Base-by-base conservation (phyloP, 345 rosid species). In the Aquilaria yunnanensis region DNA sequence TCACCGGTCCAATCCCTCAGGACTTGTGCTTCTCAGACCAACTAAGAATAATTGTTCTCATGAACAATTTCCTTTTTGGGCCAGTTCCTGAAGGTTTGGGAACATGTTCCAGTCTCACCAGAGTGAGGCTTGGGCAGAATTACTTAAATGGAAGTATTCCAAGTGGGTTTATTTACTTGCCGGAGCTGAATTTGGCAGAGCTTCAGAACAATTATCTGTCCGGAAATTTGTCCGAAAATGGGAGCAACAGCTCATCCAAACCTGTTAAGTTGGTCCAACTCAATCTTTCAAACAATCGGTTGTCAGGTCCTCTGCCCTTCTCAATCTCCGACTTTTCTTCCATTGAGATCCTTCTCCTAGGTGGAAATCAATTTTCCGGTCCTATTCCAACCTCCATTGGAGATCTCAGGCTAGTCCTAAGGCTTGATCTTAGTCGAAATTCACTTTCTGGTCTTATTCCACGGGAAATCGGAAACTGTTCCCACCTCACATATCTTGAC, bases 111-210 rank as follows among this genome's bases (percentile, higher is more conserved):
- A 78, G 83, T 30, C 81, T 84, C 14, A 59, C 54, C 48, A 73
- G 83, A 70, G 83, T 84, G 12, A 71, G 93, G 72, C 29, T 87
- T 75, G 93, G 87, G 59, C 80, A 82, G 59, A 87, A 87, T 60
- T 87, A 80, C 68, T 70, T 87, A 67, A 84, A 84, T 29, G 93
- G 89, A 12, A 73, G 76, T 59, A 77, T 87, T 47, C 89, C 93
- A 2, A 54, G 56, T 2, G 80, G 93, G 5, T 75, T 87, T 68
- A 71, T 87, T 52, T 82, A 80, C 81, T 72, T 87, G 83, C 89
- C 89, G n/a, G 71, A 75, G 63, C 68, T 87, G 31, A 75, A 69
- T 33, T 74, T 82, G 6, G 63, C 77, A 52, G 89, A 87, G 82
- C 65, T 87, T 69, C 89, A 87, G 52, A 71, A 66, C 83, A 87